phyloP scores from a whole-genome alignment of 192 early-diverging fungal species.

The Rhizoclosmatium sp. region DNA sequence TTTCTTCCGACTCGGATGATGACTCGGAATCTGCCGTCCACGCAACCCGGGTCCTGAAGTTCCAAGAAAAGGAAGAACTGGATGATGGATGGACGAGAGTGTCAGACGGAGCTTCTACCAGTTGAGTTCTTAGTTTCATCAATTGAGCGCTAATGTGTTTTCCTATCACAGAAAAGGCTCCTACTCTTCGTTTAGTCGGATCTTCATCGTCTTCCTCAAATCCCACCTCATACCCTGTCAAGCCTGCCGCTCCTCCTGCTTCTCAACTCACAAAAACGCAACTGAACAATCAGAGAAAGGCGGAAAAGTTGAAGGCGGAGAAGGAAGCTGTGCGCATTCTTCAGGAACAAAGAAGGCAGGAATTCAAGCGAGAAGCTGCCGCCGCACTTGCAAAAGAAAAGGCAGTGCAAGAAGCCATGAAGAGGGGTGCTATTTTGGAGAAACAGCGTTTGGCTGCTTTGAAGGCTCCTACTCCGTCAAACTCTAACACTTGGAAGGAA shows the following conservation, averaged over 20 bases:
- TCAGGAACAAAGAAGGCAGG: slow-evolving; percentile 6
- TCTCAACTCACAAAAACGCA: slow-evolving; percentile 26
- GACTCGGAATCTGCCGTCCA: neutral
- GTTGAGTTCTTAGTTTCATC: neutral
- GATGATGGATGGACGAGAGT: slow-evolving; percentile 15
- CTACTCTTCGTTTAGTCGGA: slow-evolving; percentile 15
- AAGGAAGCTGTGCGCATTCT: slow-evolving; percentile 18
- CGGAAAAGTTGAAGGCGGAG: slow-evolving; percentile 25
- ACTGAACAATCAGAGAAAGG: slow-evolving; percentile 35
- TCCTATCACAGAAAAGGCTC: slow-evolving; percentile 15
- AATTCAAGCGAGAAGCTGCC: slow-evolving; percentile 23
- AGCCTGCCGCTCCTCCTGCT: neutral
- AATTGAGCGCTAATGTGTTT: neutral
- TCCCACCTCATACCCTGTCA: slow-evolving; percentile 10
- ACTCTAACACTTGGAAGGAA: neutral
- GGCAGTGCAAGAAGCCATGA: slow-evolving; percentile 6
- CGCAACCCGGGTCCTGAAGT: slow-evolving; percentile 7
- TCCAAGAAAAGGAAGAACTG: slow-evolving; percentile 3
- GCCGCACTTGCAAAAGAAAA: neutral
- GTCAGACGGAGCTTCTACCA: neutral
- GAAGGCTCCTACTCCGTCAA: neutral
- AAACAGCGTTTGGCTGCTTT: slow-evolving; percentile 25
- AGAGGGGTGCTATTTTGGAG: neutral
- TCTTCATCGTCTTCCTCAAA: neutral
- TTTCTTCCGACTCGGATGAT: neutral